Percentiles rank a stretch among this genome's conserved stretches.
Conservation (phyloP, 116 monocot genomes). For the Phalaenopsis hybrid region DNA sequence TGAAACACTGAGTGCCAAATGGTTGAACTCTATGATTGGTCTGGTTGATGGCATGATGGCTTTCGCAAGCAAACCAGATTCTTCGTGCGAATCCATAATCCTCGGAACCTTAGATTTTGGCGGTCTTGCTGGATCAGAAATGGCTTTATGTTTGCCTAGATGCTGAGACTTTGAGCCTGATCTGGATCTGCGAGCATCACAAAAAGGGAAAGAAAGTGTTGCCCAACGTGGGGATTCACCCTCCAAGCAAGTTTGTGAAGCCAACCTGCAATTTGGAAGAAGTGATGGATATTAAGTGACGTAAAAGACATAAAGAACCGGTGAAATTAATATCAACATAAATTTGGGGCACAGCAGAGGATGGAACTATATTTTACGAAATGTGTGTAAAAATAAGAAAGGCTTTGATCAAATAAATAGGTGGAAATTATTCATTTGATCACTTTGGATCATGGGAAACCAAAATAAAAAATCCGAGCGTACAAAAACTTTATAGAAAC, state of each 20-base stretch:
- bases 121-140: constrained; percentile 30
- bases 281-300: not conserved
- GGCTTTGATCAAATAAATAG: too few relatives aligned
- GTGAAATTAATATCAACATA: not conserved
- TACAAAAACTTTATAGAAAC: too few relatives aligned
- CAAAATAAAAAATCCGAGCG: too few relatives aligned
- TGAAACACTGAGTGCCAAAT: not conserved
- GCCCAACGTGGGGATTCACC: constrained; percentile 68
- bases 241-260: constrained; percentile 58
- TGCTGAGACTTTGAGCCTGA: constrained; percentile 34
- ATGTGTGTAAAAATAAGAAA: too few relatives aligned
- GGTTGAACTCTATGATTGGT: constrained; percentile 10
- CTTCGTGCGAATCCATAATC: constrained; percentile 28
- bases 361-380: too few relatives aligned
- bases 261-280: constrained; percentile 32
- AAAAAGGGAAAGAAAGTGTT: constrained; percentile 53
- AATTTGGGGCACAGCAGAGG: not conserved
- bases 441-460: too few relatives aligned
- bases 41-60: constrained; percentile 7
- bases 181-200: constrained; percentile 23
- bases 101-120: constrained; percentile 57
- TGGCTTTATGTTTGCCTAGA: constrained; percentile 56
- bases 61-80: constrained; percentile 11
- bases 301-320: not conserved
- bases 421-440: too few relatives aligned